phyloP scores from a whole-genome alignment of 495 filamentous ascomycete genomes.

The Cladorrhinum samala region DNA sequence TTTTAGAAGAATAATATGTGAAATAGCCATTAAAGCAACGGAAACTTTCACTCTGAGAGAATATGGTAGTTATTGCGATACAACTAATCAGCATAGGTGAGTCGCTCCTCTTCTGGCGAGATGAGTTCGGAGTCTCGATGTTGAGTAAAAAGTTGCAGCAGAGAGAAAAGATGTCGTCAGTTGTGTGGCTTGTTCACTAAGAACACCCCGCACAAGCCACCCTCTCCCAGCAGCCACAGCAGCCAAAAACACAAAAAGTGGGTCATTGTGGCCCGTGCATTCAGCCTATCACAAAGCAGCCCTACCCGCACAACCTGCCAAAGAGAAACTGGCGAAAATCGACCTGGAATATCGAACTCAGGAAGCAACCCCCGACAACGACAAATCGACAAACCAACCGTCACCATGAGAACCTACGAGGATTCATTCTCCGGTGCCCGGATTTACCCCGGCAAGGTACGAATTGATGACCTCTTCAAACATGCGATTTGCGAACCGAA shows the following conservation, averaged over 20 bases:
- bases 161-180: not conserved
- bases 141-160: too few species aligned
- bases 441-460: constrained; percentile 99
- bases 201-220: not conserved
- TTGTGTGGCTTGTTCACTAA: not conserved
- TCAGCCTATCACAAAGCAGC: constrained; percentile 29
- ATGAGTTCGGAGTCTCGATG: not conserved
- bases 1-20: too few species aligned
- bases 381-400: constrained; percentile 42
- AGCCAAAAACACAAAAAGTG: constrained; percentile 3
- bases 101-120: too few species aligned
- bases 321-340: constrained; percentile 32
- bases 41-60: too few species aligned
- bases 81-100: too few species aligned
- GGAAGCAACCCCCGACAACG: constrained; percentile 29
- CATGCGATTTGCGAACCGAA: constrained; percentile 12
- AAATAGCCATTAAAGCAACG: too few species aligned
- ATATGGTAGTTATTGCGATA: too few species aligned
- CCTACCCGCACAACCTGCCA: constrained; percentile 35
- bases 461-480: constrained; percentile 21
- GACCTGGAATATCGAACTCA: constrained; percentile 27
- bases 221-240: not conserved
- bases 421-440: constrained; percentile 95
- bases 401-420: constrained; percentile 97
- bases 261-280: constrained; percentile 15